Evolutionary conservation across 169 alveolate genomes (phyloP), one percentile per base, ranked within the genome.

Genomic region (Haemoproteus tartakovskyi): DNA sequence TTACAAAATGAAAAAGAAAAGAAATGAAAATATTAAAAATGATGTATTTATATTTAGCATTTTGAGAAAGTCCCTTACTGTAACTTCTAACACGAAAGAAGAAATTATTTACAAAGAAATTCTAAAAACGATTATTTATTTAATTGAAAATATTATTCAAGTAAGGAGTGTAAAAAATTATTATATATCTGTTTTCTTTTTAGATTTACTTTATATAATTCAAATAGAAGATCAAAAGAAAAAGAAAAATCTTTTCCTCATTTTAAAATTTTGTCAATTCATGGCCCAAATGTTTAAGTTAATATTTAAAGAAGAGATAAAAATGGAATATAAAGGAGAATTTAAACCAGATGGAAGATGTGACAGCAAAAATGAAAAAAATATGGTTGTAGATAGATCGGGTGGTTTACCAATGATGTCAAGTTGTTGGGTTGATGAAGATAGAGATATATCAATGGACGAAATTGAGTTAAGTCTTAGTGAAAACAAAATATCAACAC

Each of bases 21-120:
- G 56, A 11, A 67, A 67, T 26, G 33, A 52, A 12, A 54, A 27
- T 14, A 60, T 67, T 1, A 67, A 51, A 52, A 67, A 67, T 41
- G 82, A 67, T 12, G 82, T 67, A 0, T 67, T 67, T 29, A 67
- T 67, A 5, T 67, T 67, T 67, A 67, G 82, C 45, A 56, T 67
- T 9, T 46, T 67, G 22, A 38, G 82, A 33, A 67, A 67, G 26
- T 38, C 61, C 3, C 51, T 67, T 67, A 67, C 82, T 0, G 30
- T 67, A 1, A 27, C 56, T 27, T 54, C 56, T 26, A 67, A 67
- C 16, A 16, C 43, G 0, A 67, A 67, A 41, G 82, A 67, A 54
- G 60, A 67, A 19, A 52, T 67, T 1, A 52, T 67, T 26, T 67
- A 67, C 16, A 67, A 67, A 38, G 82, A 67, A 11, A 60, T 67